phyloP scores from a whole-genome alignment of 208 protist genomes.

The Leishmania amazonensis region DNA sequence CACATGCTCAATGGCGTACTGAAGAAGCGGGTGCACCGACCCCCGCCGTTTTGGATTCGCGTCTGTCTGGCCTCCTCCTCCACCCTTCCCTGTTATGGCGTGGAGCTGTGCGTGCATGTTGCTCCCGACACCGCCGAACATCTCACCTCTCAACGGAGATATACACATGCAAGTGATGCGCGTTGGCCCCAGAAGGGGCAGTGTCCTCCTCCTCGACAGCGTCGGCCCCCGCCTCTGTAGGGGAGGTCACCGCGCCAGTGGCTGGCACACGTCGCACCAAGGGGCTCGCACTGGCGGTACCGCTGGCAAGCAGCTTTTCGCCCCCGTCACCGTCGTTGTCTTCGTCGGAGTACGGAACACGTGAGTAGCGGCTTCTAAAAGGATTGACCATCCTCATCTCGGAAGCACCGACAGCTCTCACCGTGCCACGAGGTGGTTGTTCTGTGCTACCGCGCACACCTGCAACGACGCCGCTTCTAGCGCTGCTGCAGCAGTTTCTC shows the following conservation, averaged over 20 bases:
- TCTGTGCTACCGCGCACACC: not conserved
- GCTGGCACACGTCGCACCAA: not conserved
- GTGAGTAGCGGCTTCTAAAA: conserved; percentile 9
- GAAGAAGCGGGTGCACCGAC: not conserved
- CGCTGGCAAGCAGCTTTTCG: not conserved
- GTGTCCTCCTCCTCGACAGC: not conserved
- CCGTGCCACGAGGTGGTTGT: not conserved
- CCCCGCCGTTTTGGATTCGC: not conserved
- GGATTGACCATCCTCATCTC: not conserved
- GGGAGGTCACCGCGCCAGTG: not conserved
- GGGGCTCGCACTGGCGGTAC: not conserved
- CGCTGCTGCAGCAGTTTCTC: not conserved
- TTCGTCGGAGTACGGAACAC: not conserved
- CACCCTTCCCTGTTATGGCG: not conserved
- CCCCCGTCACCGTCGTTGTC: not conserved
- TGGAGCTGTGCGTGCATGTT: not conserved
- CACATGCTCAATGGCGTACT: not conserved
- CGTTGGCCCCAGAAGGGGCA: not conserved
- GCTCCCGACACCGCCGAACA: not conserved
- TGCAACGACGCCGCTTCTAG: not conserved
- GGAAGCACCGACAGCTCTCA: not conserved
- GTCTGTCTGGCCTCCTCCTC: not conserved
- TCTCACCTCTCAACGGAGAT: not conserved
- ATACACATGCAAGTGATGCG: not conserved
- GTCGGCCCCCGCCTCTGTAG: not conserved